Conservation (phyloP, 768 basidiomycete species). For the Gloeostereum incarnatum region DNA sequence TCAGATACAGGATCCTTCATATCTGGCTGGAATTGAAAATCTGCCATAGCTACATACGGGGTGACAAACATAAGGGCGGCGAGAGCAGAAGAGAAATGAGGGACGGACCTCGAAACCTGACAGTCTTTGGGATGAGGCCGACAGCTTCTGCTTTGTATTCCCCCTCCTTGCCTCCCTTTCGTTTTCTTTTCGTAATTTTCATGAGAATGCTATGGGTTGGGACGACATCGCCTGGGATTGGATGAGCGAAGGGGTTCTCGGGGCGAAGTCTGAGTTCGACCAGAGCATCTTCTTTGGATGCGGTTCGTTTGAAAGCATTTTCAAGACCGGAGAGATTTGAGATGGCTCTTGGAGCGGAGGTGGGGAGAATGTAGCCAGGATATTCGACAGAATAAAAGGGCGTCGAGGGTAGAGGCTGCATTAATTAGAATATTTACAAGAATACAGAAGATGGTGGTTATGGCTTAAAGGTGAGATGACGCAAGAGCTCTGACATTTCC, state of each 20-base stretch:
- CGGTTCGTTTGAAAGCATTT: conserved; percentile 63
- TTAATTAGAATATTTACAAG: no score
- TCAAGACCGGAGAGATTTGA: conserved; percentile 69
- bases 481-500: no score
- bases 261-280: conserved; percentile 74
- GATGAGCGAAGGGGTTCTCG: conserved; percentile 72
- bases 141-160: conserved; percentile 69
- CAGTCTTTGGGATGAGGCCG: conserved; percentile 74
- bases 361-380: conserved; percentile 69
- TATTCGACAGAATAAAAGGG: conserved; percentile 82
- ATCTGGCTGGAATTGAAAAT: conserved; percentile 31
- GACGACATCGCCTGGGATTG: conserved; percentile 74
- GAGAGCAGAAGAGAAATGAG: background rate
- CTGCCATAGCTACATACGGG: background rate
- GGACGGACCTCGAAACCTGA: conserved; percentile 79
- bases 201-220: conserved; percentile 75
- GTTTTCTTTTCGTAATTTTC: conserved; percentile 70
- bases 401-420: conserved; percentile 38
- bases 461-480: no score
- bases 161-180: conserved; percentile 41
- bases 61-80: conserved; percentile 1
- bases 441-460: no score
- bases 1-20: conserved; percentile 77
- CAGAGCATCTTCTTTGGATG: conserved; percentile 50
- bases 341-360: conserved; percentile 55